Evolutionary conservation across 2,329 filamentous ascomycete genomes (phyloP).

Genomic region (Pseudonectria foliicola): DNA sequence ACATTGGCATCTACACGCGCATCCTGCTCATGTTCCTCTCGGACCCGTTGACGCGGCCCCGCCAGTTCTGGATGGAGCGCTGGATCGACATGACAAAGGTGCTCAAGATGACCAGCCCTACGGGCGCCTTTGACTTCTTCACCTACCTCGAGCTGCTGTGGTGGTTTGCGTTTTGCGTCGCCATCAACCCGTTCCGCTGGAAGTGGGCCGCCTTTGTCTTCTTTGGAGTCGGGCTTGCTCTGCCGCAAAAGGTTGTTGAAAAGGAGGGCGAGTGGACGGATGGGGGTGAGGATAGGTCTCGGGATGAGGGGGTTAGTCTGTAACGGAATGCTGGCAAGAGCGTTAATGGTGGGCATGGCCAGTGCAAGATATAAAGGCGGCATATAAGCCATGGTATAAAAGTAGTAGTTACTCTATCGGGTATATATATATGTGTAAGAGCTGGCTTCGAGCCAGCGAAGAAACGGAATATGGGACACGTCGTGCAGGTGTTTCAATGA

Average conservation of each 20-base stretch:
- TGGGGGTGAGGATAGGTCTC: conserved; percentile 32
- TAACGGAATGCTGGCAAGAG: conserved; percentile 1
- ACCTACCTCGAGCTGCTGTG: conserved; percentile 79
- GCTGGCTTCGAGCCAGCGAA: no score
- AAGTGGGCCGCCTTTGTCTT: conserved; percentile 85
- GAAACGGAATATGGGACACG: no score
- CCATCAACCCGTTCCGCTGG: conserved; percentile 80
- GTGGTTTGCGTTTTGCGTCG: conserved; percentile 76
- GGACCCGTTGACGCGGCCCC: conserved; percentile 68
- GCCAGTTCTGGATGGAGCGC: conserved; percentile 66
- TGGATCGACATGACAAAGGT: conserved; percentile 81
- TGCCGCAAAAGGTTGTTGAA: conserved; percentile 61
- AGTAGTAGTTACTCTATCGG: no score
- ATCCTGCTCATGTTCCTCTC: conserved; percentile 81
- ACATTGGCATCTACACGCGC: conserved; percentile 83
- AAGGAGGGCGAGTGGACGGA: conserved; percentile 57
- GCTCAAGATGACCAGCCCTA: conserved; percentile 63
- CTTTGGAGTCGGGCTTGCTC: conserved; percentile 59
- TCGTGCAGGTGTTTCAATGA: no score
- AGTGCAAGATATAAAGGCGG: no score
- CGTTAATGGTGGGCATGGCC: no score
- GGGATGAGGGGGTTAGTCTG: conserved; percentile 15
- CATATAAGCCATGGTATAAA: no score
- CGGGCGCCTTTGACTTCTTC: conserved; percentile 79
- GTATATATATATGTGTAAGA: no score